Evolutionary conservation across 2,329 filamentous ascomycete genomes (phyloP), one percentile per base, ranked within the genome.

Genomic region (Phaeoacremonium minimum): DNA sequence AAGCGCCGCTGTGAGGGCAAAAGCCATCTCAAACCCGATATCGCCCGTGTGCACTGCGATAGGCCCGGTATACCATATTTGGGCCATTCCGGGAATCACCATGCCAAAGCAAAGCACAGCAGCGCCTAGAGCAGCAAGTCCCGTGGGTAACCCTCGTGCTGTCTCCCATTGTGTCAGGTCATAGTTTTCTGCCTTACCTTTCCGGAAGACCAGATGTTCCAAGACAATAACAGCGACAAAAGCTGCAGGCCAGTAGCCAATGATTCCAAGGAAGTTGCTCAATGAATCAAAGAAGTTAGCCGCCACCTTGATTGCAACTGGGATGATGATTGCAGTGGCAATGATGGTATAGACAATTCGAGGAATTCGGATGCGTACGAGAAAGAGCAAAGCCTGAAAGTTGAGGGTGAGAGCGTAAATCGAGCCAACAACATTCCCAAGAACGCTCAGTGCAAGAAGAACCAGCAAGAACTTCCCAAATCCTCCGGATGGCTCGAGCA

Each of bases 11-110:
- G 67, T 71, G 38, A 74, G 49, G 15, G 65, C 64, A 47, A 82
- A 72, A 0, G 77, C 77, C 51, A 80, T 57, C 60, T 83, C 79
- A 40, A 83, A 81, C 0, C 79, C 80, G 52, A 83, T 73, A 46
- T 84, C 78, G 0, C 79, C 80, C 7, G 77, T 78, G 18, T 47
- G 68, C 52, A 66, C 57, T 1, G 76, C 77, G 46, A 82, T 73
- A 0, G 77, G 77, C 0, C 78, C 78, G 6, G 65, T 71, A 48
- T 69, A 82, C 76, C 76, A 81, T 3, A 67, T 70, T 53, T 79
- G 73, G 11, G 63, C 65, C 69, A 81, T 80, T 19, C 69, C 73
- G 0, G 77, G 77, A 7, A 81, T 61, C 3, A 80, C 67, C 7
- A 80, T 49, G 1, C 55, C 68, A 37, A 71, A 63, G 30, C 60